Base-by-base conservation (phyloP, 345 rosid species). In the Arabidopsis thaliana region DNA sequence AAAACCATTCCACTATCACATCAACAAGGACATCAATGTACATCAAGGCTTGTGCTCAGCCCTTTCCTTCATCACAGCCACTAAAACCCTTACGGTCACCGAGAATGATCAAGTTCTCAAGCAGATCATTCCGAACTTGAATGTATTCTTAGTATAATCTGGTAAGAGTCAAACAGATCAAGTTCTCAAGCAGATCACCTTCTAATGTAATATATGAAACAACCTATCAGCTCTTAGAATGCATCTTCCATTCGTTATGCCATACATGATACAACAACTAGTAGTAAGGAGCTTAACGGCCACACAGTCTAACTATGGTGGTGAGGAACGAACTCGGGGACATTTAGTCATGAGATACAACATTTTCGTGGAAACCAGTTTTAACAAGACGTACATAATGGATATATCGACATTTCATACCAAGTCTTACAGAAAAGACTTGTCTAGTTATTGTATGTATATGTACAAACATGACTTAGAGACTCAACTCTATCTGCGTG, bases 391-490 rank as follows among this genome's bases (percentile, higher is more conserved):
- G 64, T 70, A 4, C 72, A 71, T 38, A 46, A 22, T 34, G 23
- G 51, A 61, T 10, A 64, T 42, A 52, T 60, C 52, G 53, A 69
- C 40, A 68, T 34, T 76, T 69, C 46, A 60, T 57, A 49, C 32
- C 16, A 38, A 30, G 20, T 58, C 52, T 58, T 67, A 61, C 2
- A 33, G 34, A 5, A 32, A 59, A 67, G 45, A 58, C 45, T 37
- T 74, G 49, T 38, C 60, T 48, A 59, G 28, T 38, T 38, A 63
- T 52, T 13, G 61, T 36, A 56, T 46, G 45, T 60, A 69, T 61
- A 61, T 77, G 61, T 71, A 65, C 81, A 78, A 65, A 46, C 72
- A 63, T 77, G 45, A 40, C 51, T 32, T 49, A 16, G 57, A 78
- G 55, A 50, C 28, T 50, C 37, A 42, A 66, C 50, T 59, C 48